Evolutionary conservation across 345 rosid species (phyloP), one percentile per base, ranked within the genome.

Genomic region (Adansonia digitata): DNA sequence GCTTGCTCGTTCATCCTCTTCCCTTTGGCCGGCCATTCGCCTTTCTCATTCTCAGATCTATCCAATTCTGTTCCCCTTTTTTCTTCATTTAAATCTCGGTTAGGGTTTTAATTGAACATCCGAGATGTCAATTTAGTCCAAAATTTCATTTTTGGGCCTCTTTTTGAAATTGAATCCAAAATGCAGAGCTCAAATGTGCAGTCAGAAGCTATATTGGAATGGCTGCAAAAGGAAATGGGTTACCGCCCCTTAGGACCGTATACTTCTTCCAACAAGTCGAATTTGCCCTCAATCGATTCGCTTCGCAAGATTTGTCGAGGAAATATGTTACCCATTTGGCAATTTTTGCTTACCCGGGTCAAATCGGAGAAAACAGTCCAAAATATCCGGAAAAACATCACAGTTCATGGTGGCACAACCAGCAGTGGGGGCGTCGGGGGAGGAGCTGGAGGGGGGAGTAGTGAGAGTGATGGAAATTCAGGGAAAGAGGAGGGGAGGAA

Each of bases 211-310:
- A 92, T 92, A 40, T 65, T 88, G 48, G 94, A 90, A 77, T 94
- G 97, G 98, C 79, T 92, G 51, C 92, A 89, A 65, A 92, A 88
- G 83, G 98, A 94, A 77, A 92, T 94, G 97, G 90, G 92, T 24
- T 92, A 94, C 72, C 77, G 93, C 71, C 91, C 97, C 4, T 77
- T 89, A 72, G 95, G 94, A 9, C 91, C 91, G 7, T 88, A 86
- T 79, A 84, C 92, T 39, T 67, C 92, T 42, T 67, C 89, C 17
- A 82, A 84, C 64, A 85, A 88, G 62, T 81, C 88, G 35, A 91
- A 90, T 57, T 79, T 83, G 62, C 97, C 97, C 9, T 88, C 94
- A 5, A 72, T 78, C 20, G 94, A 94, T 51, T 72, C 98, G 59
- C 72, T 90, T 34, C 83, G 97, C 40, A 90, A 83, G 88, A 79